Percentiles rank a stretch among this genome's conserved stretches.
These are phyloP conservation scores for Entrophospora sp. DNA, from an alignment of 192 early-diverging fungal species.

Conservation along the genomic window DNA sequence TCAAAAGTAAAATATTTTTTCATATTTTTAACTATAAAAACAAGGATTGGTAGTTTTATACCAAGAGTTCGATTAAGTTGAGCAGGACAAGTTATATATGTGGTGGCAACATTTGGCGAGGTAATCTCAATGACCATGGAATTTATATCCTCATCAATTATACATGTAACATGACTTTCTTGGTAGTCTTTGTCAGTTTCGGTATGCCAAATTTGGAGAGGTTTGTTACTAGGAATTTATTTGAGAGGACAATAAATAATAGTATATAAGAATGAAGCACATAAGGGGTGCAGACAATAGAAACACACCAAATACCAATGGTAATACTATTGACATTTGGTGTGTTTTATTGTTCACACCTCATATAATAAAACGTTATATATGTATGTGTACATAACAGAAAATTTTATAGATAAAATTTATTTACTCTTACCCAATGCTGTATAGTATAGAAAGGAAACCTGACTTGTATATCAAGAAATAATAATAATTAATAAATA, in stretches of 20 bases:
- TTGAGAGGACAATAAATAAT: slow-evolving; percentile 5
- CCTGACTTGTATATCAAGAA: slow-evolving; percentile 57
- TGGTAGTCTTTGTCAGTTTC: slow-evolving; percentile 8
- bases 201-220: slow-evolving; percentile 62
- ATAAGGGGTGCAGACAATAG: neutral
- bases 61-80: slow-evolving; percentile 67
- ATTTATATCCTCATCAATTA: slow-evolving; percentile 73
- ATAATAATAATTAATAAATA: neutral
- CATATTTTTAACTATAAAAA: slow-evolving; percentile 81
- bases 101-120: slow-evolving; percentile 68
- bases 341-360: no score
- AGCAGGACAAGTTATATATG: slow-evolving; percentile 80
- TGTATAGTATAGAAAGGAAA: slow-evolving; percentile 81
- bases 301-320: neutral
- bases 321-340: no score
- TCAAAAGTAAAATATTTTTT: slow-evolving; percentile 95
- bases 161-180: slow-evolving; percentile 63
- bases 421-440: slow-evolving; percentile 54
- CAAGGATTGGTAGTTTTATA: slow-evolving; percentile 82
- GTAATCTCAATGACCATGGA: slow-evolving; percentile 72
- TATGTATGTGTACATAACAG: no score
- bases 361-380: no score
- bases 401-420: no score
- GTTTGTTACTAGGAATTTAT: slow-evolving; percentile 38
- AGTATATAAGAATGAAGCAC: neutral